A percentile compares a stretch with the other conserved stretches of the same genome.
These are phyloP conservation scores for Flagelloscypha sp. DNA, from an alignment of 768 basidiomycete genomes.

Conservation along the genomic window DNA sequence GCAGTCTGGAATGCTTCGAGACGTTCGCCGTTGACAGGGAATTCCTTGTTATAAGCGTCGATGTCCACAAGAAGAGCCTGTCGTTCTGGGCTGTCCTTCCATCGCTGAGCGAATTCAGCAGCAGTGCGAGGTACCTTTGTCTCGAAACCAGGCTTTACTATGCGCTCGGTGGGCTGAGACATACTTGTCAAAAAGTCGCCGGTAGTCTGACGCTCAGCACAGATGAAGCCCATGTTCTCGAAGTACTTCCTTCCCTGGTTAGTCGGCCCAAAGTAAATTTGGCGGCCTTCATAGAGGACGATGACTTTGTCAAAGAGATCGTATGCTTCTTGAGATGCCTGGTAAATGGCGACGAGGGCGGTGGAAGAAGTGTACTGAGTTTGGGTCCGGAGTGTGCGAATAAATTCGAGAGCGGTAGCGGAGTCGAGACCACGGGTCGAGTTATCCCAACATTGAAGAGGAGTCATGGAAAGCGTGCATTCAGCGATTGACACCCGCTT, in stretches of 20 bases:
- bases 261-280: constrained; percentile 69
- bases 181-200: constrained; percentile 57
- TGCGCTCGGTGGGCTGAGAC: constrained; percentile 55
- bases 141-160: constrained; percentile 32
- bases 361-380: constrained; percentile 48
- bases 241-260: constrained; percentile 63
- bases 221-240: constrained; percentile 55
- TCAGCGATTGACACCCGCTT: constrained; percentile 60
- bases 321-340: constrained; percentile 62
- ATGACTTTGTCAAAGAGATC: constrained; percentile 70
- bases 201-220: constrained; percentile 57
- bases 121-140: constrained; percentile 46
- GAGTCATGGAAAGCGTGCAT: constrained; percentile 32
- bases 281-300: constrained; percentile 64
- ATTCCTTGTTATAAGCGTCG: constrained; percentile 30
- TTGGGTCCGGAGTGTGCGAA: constrained; percentile 52
- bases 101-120: constrained; percentile 47
- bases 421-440: constrained; percentile 60
- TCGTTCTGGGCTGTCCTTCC: constrained; percentile 31
- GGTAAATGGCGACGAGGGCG: constrained; percentile 79
- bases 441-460: constrained; percentile 51
- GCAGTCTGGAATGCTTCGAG: constrained; percentile 24
- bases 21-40: constrained; percentile 18
- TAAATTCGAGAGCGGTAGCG: constrained; percentile 67
- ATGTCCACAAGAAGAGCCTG: constrained; percentile 37